Evolutionary conservation across 1,284 basidiomycete species (phyloP).

Genomic region (Leccinum subatratum): DNA sequence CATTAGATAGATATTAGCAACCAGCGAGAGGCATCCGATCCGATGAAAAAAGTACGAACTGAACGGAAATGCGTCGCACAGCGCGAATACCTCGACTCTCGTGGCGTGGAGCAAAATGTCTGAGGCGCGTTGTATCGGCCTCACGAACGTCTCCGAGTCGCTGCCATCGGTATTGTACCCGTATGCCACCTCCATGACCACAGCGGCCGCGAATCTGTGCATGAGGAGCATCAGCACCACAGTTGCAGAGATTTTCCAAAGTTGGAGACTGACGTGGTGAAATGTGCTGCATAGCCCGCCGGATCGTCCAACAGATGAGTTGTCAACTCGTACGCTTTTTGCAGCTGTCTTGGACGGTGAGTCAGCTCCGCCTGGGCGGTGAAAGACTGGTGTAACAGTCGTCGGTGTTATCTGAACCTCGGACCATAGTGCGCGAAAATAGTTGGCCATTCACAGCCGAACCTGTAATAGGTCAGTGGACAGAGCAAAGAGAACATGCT

Average conservation of each 20-base stretch:
- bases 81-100: not conserved
- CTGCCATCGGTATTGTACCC: not conserved
- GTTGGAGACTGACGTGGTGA: conserved; percentile 10
- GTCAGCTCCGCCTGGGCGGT: conserved; percentile 11
- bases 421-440: conserved; percentile 9
- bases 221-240: not conserved
- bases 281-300: conserved; percentile 10
- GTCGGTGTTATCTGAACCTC: conserved; percentile 14
- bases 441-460: conserved; percentile 13
- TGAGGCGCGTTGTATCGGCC: not conserved
- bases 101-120: not conserved
- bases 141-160: not conserved
- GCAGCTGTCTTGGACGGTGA: conserved; percentile 18
- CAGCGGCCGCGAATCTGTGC: not conserved
- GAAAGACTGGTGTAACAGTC: conserved; percentile 18
- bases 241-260: not conserved
- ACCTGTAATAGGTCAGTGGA: conserved; percentile 6
- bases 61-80: not conserved
- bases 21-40: too few relatives aligned
- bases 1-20: not conserved
- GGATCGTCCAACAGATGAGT: conserved; percentile 10
- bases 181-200: not conserved
- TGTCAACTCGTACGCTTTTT: conserved; percentile 13
- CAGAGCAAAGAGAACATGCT: not conserved
- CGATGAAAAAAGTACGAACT: not conserved